Conservation (phyloP, 345 rosid genomes). For the Dipteronia sinensis region DNA sequence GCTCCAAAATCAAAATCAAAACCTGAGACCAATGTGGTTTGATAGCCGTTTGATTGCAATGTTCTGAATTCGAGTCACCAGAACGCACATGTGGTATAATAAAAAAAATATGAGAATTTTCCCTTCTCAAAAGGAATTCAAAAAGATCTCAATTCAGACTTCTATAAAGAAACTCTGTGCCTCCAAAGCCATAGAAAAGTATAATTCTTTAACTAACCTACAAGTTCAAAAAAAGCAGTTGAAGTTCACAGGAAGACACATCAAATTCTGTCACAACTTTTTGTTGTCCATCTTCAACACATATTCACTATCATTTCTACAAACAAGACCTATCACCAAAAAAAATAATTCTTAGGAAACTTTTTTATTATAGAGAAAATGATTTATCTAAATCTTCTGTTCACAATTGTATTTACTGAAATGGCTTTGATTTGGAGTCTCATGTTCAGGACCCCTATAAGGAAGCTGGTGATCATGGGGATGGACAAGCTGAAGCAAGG, state of each 20-base stretch:
- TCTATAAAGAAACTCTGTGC: constrained; percentile 3
- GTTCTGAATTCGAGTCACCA: too few relatives aligned
- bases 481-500: constrained; percentile 46
- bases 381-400: constrained; percentile 39
- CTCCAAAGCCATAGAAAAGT: constrained; percentile 18
- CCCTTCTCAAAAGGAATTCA: neutral
- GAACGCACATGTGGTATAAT: too few relatives aligned
- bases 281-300: neutral
- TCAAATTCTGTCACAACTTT: neutral
- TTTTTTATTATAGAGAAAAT: constrained; percentile 16
- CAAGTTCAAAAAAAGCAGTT: constrained; percentile 8
- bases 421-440: constrained; percentile 41
- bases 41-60: too few relatives aligned
- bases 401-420: constrained; percentile 34
- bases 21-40: too few relatives aligned
- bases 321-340: neutral
- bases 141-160: neutral
- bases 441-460: constrained; percentile 39
- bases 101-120: too few relatives aligned
- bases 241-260: constrained; percentile 2
- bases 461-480: constrained; percentile 40
- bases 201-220: constrained; percentile 31
- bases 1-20: too few relatives aligned
- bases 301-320: neutral
- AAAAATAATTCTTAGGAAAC: neutral